Evolutionary conservation across 345 rosid species (phyloP), one percentile per base, ranked within the genome.

Genomic region (Erucastrum elatum): DNA sequence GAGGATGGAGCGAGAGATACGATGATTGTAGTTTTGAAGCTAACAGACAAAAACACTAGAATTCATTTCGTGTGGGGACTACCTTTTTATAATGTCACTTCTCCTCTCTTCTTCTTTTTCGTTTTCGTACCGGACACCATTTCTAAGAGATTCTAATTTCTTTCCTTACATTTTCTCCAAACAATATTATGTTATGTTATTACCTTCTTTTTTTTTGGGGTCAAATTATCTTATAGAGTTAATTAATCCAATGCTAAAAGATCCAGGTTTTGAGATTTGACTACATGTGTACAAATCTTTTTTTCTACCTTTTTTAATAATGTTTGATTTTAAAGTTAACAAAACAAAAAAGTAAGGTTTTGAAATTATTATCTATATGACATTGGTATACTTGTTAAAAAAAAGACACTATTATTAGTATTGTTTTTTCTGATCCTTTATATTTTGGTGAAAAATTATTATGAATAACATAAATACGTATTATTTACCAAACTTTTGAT

Each of bases 1-100:
- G 29, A 31, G 75, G 21, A 59, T 21, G 13, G 56, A 21, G 65
- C 55, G 76, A 66, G 12, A 53, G 70, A 79, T 15, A 49, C 82
- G 78, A 79, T 68, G 82, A 79, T 74, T 73, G 81, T 31, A 21
- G 31, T 2, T 29, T 39, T 78, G 68, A 60, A 72, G 77, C 73
- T 58, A 78, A 16, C 63, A 67, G 69, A 67, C 82, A 72, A 66
- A 39, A n/a, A n/a, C n/a, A n/a, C n/a, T n/a, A n/a, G n/a, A n/a
- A 7, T 53, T 53, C 26, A 53, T 15, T 53, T 53, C 26, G 5
- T 53, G 75, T 77, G 25, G 81, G 81, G 76, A 10, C 64, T 2
- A 49, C 4, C 21, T 21, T 51, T n/a, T 51, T 4, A 25, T 6
- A 17, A 13, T 21, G 64, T 70, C 69, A 34, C 21, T 49, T 16